Evolutionary conservation across 2,329 filamentous ascomycete genomes (phyloP).

Genomic region (Colletotrichum liriopes): DNA sequence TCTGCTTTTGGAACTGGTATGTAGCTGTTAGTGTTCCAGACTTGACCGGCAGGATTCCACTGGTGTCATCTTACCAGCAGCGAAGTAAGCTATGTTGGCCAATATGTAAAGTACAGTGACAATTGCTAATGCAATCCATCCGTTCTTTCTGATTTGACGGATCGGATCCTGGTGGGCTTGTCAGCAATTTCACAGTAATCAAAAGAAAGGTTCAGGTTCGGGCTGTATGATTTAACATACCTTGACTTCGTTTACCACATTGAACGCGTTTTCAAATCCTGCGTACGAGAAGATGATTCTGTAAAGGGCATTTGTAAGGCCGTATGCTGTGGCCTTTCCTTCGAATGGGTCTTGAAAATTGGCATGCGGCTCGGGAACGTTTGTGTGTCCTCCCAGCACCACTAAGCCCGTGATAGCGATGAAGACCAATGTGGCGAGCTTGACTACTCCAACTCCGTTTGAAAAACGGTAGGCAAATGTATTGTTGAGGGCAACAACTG

Average conservation of each 20-base stretch:
- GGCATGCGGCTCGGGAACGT: background rate
- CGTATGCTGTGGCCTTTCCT: background rate
- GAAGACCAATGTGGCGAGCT: background rate
- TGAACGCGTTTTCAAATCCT: background rate
- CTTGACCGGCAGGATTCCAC: background rate
- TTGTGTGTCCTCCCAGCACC: background rate
- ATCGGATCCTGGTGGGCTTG: background rate
- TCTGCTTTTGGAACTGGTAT: background rate
- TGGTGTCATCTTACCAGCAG: background rate
- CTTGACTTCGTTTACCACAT: background rate
- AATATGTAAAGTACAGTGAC: background rate
- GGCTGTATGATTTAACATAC: background rate
- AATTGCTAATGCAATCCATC: background rate
- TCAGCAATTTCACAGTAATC: background rate
- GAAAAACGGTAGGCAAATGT: background rate
- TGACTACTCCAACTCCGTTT: background rate
- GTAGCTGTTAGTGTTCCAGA: background rate
- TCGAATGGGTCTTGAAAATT: background rate
- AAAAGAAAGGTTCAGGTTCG: background rate
- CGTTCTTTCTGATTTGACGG: background rate
- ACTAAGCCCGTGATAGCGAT: background rate
- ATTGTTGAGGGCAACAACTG: background rate
- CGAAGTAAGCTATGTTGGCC: background rate
- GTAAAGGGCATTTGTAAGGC: background rate
- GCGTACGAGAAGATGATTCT: background rate